Evolutionary conservation across 1,139 yeast genomes (phyloP).

Genomic region (Kazachstania sp.): DNA sequence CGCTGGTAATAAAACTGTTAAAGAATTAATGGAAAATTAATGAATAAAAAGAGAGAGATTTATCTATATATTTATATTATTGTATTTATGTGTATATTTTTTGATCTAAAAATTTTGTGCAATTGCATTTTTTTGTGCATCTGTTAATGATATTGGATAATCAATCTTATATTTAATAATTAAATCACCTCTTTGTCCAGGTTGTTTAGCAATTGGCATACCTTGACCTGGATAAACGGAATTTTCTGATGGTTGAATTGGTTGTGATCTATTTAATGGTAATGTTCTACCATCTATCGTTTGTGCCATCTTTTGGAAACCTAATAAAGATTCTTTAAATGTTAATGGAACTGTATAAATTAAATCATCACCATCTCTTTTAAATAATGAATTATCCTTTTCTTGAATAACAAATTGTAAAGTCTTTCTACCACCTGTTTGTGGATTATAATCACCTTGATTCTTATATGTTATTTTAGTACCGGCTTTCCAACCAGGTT

Average conservation of each 20-base stretch:
- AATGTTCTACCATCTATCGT: slow-evolving; percentile 86
- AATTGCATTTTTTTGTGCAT: slow-evolving; percentile 66
- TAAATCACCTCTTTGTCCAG: slow-evolving; percentile 76
- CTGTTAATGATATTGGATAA: slow-evolving; percentile 69
- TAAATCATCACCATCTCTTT: slow-evolving; percentile 81
- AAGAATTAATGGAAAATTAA: slow-evolving; percentile 34
- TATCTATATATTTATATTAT: background rate
- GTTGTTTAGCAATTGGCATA: slow-evolving; percentile 84
- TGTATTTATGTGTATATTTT: background rate
- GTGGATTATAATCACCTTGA: slow-evolving; percentile 82
- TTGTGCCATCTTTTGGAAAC: slow-evolving; percentile 69
- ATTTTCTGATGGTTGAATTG: slow-evolving; percentile 72
- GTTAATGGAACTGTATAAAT: slow-evolving; percentile 60
- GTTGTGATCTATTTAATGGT: slow-evolving; percentile 65
- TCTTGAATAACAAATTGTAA: slow-evolving; percentile 82
- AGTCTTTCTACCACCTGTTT: slow-evolving; percentile 76
- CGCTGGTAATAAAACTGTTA: slow-evolving; percentile 38
- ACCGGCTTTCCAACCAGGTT: slow-evolving; percentile 98
- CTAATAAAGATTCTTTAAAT: slow-evolving; percentile 82
- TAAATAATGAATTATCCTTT: slow-evolving; percentile 72
- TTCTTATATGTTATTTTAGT: slow-evolving; percentile 84
- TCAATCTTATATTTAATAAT: slow-evolving; percentile 71
- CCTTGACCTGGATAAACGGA: slow-evolving; percentile 87
- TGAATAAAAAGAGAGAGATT: no score
- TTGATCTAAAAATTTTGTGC: slow-evolving; percentile 33